phyloP scores from a whole-genome alignment of 2,329 filamentous ascomycete genomes.

The Beauveria pseudobassiana region DNA sequence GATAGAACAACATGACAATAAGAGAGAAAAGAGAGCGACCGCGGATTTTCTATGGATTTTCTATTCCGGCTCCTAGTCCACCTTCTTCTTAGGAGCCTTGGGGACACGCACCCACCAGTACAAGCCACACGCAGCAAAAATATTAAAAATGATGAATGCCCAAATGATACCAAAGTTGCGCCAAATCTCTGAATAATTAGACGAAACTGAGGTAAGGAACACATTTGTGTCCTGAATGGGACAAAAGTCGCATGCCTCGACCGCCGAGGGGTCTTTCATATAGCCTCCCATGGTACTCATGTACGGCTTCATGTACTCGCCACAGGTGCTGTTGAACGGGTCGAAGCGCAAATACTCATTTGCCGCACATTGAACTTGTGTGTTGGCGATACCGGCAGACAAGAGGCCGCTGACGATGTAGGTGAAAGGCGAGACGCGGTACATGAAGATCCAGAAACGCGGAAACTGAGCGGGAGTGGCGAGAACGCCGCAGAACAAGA shows the following conservation, averaged over 20 bases:
- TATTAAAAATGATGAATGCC: slow-evolving; percentile 52
- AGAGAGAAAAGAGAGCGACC: no score
- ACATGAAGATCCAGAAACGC: slow-evolving; percentile 75
- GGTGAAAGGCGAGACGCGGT: slow-evolving; percentile 64
- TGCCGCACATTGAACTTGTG: slow-evolving; percentile 53
- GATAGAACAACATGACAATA: no score
- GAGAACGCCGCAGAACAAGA: slow-evolving; percentile 73
- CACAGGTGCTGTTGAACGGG: slow-evolving; percentile 55
- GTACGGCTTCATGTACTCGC: slow-evolving; percentile 47
- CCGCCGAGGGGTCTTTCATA: slow-evolving; percentile 41
- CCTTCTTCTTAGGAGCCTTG: slow-evolving; percentile 25
- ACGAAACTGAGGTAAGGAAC: slow-evolving; percentile 40
- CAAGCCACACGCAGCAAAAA: slow-evolving; percentile 34
- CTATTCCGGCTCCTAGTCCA: slow-evolving; percentile 13
- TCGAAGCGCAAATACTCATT: slow-evolving; percentile 65
- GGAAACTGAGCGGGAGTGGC: slow-evolving; percentile 55
- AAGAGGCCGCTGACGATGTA: slow-evolving; percentile 72
- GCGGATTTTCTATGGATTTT: no score
- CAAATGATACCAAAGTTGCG: slow-evolving; percentile 60
- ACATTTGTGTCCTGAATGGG: slow-evolving; percentile 43
- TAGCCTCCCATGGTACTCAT: slow-evolving; percentile 43
- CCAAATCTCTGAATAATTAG: slow-evolving; percentile 54
- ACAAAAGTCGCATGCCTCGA: slow-evolving; percentile 49
- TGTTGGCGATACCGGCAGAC: slow-evolving; percentile 61
- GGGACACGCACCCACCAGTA: slow-evolving; percentile 42